A percentile compares a stretch with the other conserved stretches of the same genome.
Evolutionary conservation across 768 basidiomycete species (phyloP).

Genomic region (Lanmaoa pseudosensibilis): DNA sequence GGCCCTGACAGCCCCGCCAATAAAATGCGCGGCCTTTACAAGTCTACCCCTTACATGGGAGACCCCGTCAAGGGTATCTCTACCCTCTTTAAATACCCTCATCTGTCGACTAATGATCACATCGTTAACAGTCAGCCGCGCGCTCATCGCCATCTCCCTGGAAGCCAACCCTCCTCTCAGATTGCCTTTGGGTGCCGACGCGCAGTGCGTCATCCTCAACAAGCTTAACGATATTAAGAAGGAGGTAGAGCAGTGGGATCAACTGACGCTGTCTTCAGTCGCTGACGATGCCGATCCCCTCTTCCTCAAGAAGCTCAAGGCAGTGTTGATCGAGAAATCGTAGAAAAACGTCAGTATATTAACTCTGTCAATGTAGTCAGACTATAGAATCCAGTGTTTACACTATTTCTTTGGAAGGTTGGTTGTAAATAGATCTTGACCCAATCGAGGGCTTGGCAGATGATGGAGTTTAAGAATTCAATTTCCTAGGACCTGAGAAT

Average conservation of each 20-base stretch:
- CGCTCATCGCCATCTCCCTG: slow-evolving; percentile 17
- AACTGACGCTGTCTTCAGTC: slow-evolving; percentile 16
- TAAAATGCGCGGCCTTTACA: slow-evolving; percentile 12
- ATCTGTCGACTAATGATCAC: neutral
- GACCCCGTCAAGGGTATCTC: slow-evolving; percentile 18
- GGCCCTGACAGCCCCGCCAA: slow-evolving; percentile 15
- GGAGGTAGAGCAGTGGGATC: slow-evolving; percentile 15
- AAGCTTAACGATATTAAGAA: slow-evolving; percentile 20
- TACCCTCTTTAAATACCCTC: neutral
- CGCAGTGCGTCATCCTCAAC: slow-evolving; percentile 15
- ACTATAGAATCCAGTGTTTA: neutral
- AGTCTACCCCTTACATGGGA: neutral
- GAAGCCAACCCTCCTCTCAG: slow-evolving; percentile 22
- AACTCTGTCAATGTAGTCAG: neutral
- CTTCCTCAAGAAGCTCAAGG: slow-evolving; percentile 9
- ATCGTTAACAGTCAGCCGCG: slow-evolving; percentile 12
- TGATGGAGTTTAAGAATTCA: too few relatives aligned
- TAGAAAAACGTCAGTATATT: neutral
- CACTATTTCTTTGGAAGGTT: slow-evolving; percentile 15
- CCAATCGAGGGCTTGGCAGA: slow-evolving; percentile 13
- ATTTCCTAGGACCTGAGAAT: too few relatives aligned
- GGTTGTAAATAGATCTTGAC: neutral
- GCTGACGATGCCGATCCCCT: slow-evolving; percentile 22
- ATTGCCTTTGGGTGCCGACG: slow-evolving; percentile 20
- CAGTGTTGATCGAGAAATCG: neutral